Evolutionary conservation across 768 basidiomycete genomes (phyloP).

Genomic region (Calocera viscosa): DNA sequence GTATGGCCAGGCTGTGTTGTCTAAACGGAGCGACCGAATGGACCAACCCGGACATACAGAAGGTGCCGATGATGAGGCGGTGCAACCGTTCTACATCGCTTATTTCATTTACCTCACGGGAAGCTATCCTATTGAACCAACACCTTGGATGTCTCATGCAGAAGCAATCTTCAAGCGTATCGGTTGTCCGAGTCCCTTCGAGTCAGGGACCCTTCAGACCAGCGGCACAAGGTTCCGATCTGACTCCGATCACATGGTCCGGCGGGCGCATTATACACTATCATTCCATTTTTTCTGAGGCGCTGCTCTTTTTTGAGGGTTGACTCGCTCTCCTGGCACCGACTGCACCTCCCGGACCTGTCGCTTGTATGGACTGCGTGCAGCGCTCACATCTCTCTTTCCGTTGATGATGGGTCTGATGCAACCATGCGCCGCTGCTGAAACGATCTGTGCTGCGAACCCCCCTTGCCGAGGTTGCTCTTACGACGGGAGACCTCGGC

Average conservation of each 20-base stretch:
- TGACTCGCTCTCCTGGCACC: not conserved
- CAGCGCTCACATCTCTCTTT: not conserved
- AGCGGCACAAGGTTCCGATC: not conserved
- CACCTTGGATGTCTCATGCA: not conserved
- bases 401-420: not conserved
- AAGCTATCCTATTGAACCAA: not conserved
- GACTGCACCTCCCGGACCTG: not conserved
- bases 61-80: conserved; percentile 1
- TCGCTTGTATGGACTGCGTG: conserved; percentile 6
- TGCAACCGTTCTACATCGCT: not conserved
- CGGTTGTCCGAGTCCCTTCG: not conserved
- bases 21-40: not conserved
- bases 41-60: not conserved
- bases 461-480: conserved; percentile 7
- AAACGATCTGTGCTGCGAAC: not conserved
- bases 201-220: not conserved
- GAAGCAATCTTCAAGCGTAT: not conserved
- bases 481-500: not conserved
- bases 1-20: conserved; percentile 3
- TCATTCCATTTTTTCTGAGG: conserved; percentile 2
- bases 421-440: not conserved
- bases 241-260: not conserved
- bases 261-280: conserved; percentile 8
- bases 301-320: not conserved
- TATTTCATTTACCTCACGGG: conserved; percentile 1